phyloP scores from a whole-genome alignment of 2,329 filamentous ascomycete species.

The Aureobasidium pullulans region DNA sequence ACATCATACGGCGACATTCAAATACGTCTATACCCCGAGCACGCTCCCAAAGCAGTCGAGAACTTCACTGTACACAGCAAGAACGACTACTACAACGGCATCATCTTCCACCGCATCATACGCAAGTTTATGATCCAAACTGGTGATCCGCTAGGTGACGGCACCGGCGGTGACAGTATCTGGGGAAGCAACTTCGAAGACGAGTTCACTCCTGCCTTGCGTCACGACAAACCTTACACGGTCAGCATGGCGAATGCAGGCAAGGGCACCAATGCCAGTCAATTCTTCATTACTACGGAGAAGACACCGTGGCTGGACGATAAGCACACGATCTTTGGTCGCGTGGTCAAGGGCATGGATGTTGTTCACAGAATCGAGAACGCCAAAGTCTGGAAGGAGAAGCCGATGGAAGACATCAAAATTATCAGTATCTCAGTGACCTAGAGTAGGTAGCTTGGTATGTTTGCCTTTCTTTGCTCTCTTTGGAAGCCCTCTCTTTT shows the following conservation, averaged over 20 bases:
- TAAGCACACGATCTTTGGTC: constrained; percentile 93
- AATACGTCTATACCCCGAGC: constrained; percentile 84
- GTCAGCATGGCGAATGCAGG: constrained; percentile 97
- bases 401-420: constrained; percentile 94
- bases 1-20: constrained; percentile 93
- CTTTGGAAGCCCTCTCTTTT: no score
- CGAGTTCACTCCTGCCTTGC: constrained; percentile 74
- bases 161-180: constrained; percentile 83
- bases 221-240: constrained; percentile 93
- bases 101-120: constrained; percentile 95
- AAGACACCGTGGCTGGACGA: constrained; percentile 94
- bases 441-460: neutral
- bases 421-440: constrained; percentile 68
- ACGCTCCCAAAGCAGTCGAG: constrained; percentile 89
- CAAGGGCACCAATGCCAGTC: constrained; percentile 87
- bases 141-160: constrained; percentile 80
- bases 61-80: constrained; percentile 92
- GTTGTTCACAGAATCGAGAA: constrained; percentile 97
- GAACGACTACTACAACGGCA: constrained; percentile 92
- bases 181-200: constrained; percentile 92
- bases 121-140: constrained; percentile 97
- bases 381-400: constrained; percentile 76
- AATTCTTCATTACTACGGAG: constrained; percentile 98
- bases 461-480: no score
- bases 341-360: constrained; percentile 83